Evolutionary conservation across 108 stramenopile species (phyloP).

Genomic region (Bacterosira constricta): DNA sequence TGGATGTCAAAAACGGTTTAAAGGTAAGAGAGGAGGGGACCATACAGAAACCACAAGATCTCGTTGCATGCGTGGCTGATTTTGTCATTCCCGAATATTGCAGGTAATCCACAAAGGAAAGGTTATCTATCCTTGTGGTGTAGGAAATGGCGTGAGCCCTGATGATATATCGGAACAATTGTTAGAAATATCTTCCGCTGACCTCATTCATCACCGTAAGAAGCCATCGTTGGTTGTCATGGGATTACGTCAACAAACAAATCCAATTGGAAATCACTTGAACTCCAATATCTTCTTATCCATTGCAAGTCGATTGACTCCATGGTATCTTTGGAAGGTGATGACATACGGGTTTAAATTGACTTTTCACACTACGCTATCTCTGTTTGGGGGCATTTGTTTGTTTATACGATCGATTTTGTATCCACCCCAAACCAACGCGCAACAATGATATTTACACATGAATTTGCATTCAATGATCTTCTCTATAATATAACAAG

Average conservation of each 20-base stretch:
- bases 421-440: constrained; percentile 18
- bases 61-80: not conserved
- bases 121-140: constrained; percentile 16
- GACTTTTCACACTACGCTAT: constrained; percentile 2
- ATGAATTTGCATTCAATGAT: not conserved
- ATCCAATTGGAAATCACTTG: not conserved
- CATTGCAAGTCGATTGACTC: constrained; percentile 2
- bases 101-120: constrained; percentile 47
- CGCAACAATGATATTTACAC: not conserved
- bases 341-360: constrained; percentile 6
- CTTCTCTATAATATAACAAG: no score
- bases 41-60: not conserved
- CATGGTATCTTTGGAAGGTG: constrained; percentile 2
- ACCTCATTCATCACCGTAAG: constrained; percentile 32
- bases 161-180: constrained; percentile 25
- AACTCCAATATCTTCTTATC: not conserved
- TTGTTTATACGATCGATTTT: constrained; percentile 29
- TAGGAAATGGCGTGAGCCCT: not conserved
- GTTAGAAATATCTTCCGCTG: constrained; percentile 28
- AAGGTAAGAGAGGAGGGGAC: constrained; percentile 22
- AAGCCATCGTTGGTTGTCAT: constrained; percentile 47
- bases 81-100: not conserved
- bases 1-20: constrained; percentile 27
- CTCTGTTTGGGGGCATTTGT: constrained; percentile 26
- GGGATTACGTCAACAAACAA: constrained; percentile 24